These are phyloP conservation scores for Salicornia ramosissima DNA, from an alignment of 148 eudicot genomes.

Conservation along the genomic window DNA sequence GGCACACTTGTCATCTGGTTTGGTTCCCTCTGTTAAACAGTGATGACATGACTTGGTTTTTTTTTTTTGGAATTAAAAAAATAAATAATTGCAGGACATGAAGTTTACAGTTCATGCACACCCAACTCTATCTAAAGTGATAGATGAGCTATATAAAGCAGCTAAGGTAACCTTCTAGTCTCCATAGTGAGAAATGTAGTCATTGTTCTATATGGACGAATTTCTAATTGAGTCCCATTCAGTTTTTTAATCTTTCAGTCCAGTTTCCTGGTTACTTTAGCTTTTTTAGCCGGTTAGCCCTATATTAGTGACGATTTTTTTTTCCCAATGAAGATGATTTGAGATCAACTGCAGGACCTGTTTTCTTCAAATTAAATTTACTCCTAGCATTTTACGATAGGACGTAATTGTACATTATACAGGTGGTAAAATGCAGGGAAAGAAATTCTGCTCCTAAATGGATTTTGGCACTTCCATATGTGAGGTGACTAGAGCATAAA, in stretches of 20 bases:
- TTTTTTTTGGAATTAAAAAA: no score
- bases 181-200: background rate
- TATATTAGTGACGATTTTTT: no score
- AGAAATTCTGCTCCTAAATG: background rate
- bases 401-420: background rate
- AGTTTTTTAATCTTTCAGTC: no score
- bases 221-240: no score
- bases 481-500: background rate
- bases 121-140: constrained; percentile 97
- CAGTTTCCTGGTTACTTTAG: background rate
- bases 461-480: background rate
- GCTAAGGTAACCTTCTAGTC: constrained; percentile 60
- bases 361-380: background rate
- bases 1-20: background rate
- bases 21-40: background rate
- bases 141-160: constrained; percentile 92
- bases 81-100: constrained; percentile 57
- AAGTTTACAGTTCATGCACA: constrained; percentile 96
- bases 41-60: background rate
- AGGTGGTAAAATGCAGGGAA: background rate
- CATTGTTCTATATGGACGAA: no score
- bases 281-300: no score
- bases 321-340: background rate
- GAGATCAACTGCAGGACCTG: background rate
- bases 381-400: background rate